A percentile compares a stretch with the other conserved stretches of the same genome.
Conservation (phyloP, 2,329 filamentous ascomycete genomes). For the Leptographium procerum region DNA sequence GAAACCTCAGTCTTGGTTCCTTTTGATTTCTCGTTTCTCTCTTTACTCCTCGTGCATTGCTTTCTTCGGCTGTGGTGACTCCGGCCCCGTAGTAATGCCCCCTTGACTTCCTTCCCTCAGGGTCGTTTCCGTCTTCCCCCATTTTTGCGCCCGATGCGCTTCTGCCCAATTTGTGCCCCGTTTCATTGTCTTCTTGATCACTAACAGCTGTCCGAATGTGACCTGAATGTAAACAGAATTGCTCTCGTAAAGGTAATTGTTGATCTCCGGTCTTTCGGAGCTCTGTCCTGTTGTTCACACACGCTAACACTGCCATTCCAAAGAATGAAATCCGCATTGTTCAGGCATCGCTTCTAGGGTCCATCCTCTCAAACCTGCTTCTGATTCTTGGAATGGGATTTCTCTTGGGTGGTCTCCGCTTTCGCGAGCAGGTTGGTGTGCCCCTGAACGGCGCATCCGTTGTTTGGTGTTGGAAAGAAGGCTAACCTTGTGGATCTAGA, state of each 20-base stretch:
- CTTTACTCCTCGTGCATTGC: neutral
- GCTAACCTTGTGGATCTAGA: conserved; percentile 27
- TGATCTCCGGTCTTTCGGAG: neutral
- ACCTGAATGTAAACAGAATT: conserved; percentile 41
- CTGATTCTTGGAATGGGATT: conserved; percentile 90
- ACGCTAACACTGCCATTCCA: conserved; percentile 2
- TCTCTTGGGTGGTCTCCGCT: conserved; percentile 73
- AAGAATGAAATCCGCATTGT: conserved; percentile 82
- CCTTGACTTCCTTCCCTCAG: conserved; percentile 1
- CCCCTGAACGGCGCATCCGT: neutral
- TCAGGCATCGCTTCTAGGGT: conserved; percentile 80
- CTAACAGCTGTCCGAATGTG: conserved; percentile 21
- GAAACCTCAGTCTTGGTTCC: conserved; percentile 19
- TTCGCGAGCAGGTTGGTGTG: conserved; percentile 61
- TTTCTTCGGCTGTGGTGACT: neutral
- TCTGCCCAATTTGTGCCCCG: neutral
- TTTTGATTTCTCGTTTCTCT: neutral
- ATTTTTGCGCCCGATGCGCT: neutral
- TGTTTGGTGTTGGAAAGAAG: neutral
- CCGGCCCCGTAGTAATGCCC: neutral
- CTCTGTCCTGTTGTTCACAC: conserved; percentile 17
- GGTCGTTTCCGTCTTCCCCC: neutral
- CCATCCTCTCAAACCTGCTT: conserved; percentile 78
- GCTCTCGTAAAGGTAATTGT: conserved; percentile 54
- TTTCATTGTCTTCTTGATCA: conserved; percentile 2